Conservation (phyloP, 345 rosid genomes). For the Melastoma malabathricum region DNA sequence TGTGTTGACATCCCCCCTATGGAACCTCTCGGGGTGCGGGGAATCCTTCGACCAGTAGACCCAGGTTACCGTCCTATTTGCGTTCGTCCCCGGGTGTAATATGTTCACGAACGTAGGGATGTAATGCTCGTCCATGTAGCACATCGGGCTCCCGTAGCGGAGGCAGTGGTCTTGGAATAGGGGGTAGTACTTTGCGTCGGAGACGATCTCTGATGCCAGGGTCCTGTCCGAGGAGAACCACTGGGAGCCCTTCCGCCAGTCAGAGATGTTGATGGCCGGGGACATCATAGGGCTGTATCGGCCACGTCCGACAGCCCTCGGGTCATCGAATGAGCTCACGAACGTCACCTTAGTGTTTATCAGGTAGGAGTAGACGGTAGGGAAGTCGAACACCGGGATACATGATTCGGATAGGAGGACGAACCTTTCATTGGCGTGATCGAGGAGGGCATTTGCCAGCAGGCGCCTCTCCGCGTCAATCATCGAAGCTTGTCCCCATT, state of each 20-base stretch:
- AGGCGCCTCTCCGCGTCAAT: constrained; percentile 77
- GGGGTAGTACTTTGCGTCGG: constrained; percentile 42
- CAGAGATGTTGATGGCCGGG: constrained; percentile 28
- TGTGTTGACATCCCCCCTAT: constrained; percentile 29
- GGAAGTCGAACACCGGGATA: constrained; percentile 72
- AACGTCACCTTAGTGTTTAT: constrained; percentile 31
- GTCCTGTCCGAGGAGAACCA: constrained; percentile 68
- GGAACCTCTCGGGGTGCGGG: constrained; percentile 48
- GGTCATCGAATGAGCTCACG: constrained; percentile 46
- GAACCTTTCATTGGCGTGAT: constrained; percentile 49
- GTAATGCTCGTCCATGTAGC: constrained; percentile 77
- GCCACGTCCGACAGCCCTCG: constrained; percentile 48
- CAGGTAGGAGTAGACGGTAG: constrained; percentile 49
- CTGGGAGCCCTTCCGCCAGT: constrained; percentile 88
- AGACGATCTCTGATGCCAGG: constrained; percentile 45
- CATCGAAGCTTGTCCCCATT: constrained; percentile 72
- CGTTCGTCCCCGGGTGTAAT: constrained; percentile 20
- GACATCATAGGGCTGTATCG: constrained; percentile 44
- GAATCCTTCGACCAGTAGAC: constrained; percentile 78
- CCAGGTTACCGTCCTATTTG: constrained; percentile 69
- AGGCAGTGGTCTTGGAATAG: constrained; percentile 39
- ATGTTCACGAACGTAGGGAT: constrained; percentile 50
- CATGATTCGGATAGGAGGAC: constrained; percentile 73
- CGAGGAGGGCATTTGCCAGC: constrained; percentile 67
- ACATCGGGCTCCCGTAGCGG: constrained; percentile 9